phyloP scores from a whole-genome alignment of 345 rosid species.

The Lepidium africanum region DNA sequence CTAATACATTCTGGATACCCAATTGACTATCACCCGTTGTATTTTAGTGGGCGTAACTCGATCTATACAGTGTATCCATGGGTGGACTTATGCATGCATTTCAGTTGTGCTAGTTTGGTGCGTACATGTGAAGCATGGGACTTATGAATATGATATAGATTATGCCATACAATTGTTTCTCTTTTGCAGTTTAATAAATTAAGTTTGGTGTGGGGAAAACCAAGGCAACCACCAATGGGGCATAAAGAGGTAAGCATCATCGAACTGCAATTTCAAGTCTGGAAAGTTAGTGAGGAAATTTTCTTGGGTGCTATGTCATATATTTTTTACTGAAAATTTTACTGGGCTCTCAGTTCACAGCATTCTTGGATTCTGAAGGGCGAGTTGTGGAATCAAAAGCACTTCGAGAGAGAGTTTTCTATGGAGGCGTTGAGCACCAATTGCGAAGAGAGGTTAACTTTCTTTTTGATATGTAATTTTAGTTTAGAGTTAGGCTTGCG shows the following conservation, averaged over 20 bases:
- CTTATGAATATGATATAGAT: not conserved
- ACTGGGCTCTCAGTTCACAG: conserved; percentile 53
- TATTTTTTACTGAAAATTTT: not conserved
- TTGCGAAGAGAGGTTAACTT: conserved; percentile 71
- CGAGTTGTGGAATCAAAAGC: conserved; percentile 64
- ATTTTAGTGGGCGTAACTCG: not conserved
- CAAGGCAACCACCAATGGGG: conserved; percentile 72
- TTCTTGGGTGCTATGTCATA: not conserved
- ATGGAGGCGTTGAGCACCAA: conserved; percentile 81
- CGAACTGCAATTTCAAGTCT: not conserved
- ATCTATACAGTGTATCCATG: not conserved
- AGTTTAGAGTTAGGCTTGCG: not conserved
- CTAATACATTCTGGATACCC: not conserved
- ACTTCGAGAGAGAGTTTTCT: conserved; percentile 74
- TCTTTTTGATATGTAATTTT: not conserved
- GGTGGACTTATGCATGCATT: conserved; percentile 7
- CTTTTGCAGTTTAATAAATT: conserved; percentile 67
- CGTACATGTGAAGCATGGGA: not conserved
- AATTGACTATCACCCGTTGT: not conserved
- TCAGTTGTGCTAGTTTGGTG: conserved; percentile 2
- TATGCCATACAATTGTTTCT: not conserved
- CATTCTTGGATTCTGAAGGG: conserved; percentile 85
- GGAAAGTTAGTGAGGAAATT: not conserved
- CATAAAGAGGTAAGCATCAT: conserved; percentile 52
- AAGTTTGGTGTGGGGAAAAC: conserved; percentile 86